Evolutionary conservation across 495 filamentous ascomycete genomes (phyloP), one percentile per base, ranked within the genome.

Genomic region (Podospora pseudoanserina): DNA sequence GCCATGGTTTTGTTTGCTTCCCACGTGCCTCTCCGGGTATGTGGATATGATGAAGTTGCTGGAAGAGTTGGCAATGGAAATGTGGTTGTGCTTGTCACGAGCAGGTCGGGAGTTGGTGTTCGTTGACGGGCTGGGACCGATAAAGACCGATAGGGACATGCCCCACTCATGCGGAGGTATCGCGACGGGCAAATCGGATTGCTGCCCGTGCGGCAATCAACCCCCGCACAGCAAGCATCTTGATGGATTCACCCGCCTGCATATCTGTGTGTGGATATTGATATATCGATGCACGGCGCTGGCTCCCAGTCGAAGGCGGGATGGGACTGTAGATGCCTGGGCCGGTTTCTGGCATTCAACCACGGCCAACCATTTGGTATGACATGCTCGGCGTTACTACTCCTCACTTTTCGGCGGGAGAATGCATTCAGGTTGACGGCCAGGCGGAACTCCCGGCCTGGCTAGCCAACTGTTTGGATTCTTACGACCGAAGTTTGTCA

Each of bases 1-100:
- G 77, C 80, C 82, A 84, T 84, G 68, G 63, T 79, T 62, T 64
- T 53, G 20, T 13, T 65, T 44, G 39, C 11, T 23, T 27, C 13
- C 39, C 39, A 49, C 39, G 39, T 49, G 13, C 39, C 39, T 11
- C 39, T 49, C 39, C 7, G 9, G 15, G 3, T 49, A 49, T 49
- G 5, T 13, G 9, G 1, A 5, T 6, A 49, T 11, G 15, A 49
- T 49, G 39, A 13, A 49, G 39, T 11, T 11, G 39, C 39, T 49
- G 6, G 2, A 5, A 49, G 15, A 13, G 39, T 49, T 3, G 15
- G 15, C 9, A 16, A 49, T 16, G 39, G 1, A 11, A 16, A 11
- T 49, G 15, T 13, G 39, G 39, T 49, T 49, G 39, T 11, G 39
- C 39, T 49, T 49, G 39, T 49, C 9, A 49, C 39, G 39, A 11